Conservation (phyloP, 2,329 filamentous ascomycete species). For the Botrytis fabae region DNA sequence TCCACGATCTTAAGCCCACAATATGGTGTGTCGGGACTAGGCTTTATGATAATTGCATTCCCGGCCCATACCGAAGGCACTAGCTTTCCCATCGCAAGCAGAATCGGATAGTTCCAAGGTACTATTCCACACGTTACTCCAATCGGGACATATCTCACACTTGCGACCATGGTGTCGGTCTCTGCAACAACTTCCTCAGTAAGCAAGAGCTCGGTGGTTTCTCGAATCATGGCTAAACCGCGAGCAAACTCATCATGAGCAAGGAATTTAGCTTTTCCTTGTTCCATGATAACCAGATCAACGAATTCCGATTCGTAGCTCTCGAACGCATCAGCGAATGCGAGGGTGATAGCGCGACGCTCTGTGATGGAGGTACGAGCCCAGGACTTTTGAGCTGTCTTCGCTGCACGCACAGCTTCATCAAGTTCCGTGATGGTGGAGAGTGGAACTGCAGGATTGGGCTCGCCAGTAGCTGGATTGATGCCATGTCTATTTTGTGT, state of each 20-base stretch:
- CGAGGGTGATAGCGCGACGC: conserved; percentile 41
- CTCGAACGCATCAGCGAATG: conserved; percentile 45
- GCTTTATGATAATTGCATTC: conserved; percentile 56
- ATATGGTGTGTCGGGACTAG: conserved; percentile 57
- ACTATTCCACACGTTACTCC: conserved; percentile 56
- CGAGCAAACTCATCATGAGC: conserved; percentile 27
- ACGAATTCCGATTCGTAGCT: conserved; percentile 28
- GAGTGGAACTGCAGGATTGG: conserved; percentile 42
- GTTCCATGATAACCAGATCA: conserved; percentile 48
- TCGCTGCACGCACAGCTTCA: conserved; percentile 48
- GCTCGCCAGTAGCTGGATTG: conserved; percentile 26
- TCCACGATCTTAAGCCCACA: conserved; percentile 53
- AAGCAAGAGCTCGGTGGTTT: conserved; percentile 14
- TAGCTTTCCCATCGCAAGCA: conserved; percentile 52
- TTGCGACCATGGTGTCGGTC: conserved; percentile 42
- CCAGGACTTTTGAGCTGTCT: conserved; percentile 50
- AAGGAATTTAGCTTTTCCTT: conserved; percentile 49
- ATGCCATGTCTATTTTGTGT: conserved; percentile 21
- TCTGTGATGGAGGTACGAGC: conserved; percentile 46
- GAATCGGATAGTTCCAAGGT: conserved; percentile 59
- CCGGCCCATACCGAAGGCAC: conserved; percentile 51
- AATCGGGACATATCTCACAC: conserved; percentile 47
- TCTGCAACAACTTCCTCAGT: conserved; percentile 23
- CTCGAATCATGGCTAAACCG: conserved; percentile 20
- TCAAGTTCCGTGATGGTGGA: conserved; percentile 47